Conservation (phyloP, 441 rosid species). For the Raphanus hybrid region DNA sequence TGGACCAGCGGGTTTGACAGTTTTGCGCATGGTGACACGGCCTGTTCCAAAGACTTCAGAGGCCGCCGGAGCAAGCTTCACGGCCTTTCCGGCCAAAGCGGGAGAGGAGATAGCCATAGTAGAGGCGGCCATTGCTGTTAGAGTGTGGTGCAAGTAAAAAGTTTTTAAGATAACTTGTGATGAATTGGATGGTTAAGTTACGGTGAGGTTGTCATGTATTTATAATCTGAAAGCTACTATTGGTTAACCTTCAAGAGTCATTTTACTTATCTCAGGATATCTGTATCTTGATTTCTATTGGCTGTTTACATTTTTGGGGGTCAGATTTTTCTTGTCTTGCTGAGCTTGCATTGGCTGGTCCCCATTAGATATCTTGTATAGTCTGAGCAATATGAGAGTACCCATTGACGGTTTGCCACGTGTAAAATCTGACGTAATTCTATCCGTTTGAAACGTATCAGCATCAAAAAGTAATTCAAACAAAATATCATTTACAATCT, state of each 20-base stretch:
- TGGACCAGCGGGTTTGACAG: slow-evolving; percentile 43
- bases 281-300: slow-evolving; percentile 29
- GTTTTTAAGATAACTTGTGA: slow-evolving; percentile 14
- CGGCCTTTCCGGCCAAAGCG: slow-evolving; percentile 64
- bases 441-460: slow-evolving; percentile 21
- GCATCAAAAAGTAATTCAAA: neutral
- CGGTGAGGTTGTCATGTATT: slow-evolving; percentile 13
- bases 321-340: slow-evolving; percentile 15
- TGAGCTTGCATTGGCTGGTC: neutral
- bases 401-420: slow-evolving; percentile 11
- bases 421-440: slow-evolving; percentile 17
- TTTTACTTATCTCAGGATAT: slow-evolving; percentile 11
- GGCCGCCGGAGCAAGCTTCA: slow-evolving; percentile 50
- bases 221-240: neutral
- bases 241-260: neutral
- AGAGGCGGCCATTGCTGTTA: slow-evolving; percentile 57
- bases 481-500: neutral
- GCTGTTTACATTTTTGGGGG: slow-evolving; percentile 22
- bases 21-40: slow-evolving; percentile 64
- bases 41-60: slow-evolving; percentile 48
- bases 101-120: slow-evolving; percentile 73
- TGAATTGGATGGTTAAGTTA: slow-evolving; percentile 18
- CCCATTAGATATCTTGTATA: neutral
- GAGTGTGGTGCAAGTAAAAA: slow-evolving; percentile 21
- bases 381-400: neutral